Conservation (phyloP, 805 yeast species). For the Pichia manshurica region DNA sequence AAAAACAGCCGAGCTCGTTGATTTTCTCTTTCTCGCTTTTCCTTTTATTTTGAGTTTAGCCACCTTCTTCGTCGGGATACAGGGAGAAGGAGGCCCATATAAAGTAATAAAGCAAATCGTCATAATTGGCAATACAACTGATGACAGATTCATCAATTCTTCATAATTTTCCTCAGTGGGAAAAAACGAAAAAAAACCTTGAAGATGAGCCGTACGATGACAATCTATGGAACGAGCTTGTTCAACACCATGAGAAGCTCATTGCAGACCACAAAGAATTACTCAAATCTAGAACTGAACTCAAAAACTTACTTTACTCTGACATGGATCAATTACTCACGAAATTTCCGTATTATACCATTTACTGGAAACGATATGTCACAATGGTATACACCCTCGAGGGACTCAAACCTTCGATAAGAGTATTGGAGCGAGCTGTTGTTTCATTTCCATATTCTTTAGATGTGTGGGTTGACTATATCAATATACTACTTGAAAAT, state of each 20-base stretch:
- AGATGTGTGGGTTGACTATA: constrained; percentile 66
- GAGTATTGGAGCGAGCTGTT: constrained; percentile 40
- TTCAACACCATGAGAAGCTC: constrained; percentile 22
- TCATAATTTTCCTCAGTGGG: constrained; percentile 28
- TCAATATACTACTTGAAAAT: constrained; percentile 46
- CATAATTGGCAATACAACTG: background rate
- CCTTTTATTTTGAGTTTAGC: background rate
- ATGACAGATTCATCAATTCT: constrained; percentile 8
- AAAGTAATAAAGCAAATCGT: too few relatives aligned
- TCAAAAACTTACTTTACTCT: constrained; percentile 17
- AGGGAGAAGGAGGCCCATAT: too few relatives aligned
- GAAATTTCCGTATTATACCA: constrained; percentile 52
- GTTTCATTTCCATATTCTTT: constrained; percentile 49
- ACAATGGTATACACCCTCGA: constrained; percentile 49
- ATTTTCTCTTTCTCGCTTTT: background rate
- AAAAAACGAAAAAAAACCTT: constrained; percentile 15
- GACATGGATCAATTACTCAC: constrained; percentile 41
- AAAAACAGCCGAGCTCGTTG: background rate
- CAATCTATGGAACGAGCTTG: constrained; percentile 24
- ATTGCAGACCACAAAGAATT: constrained; percentile 19
- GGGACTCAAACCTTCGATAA: constrained; percentile 48
- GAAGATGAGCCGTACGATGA: constrained; percentile 22
- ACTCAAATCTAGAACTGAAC: constrained; percentile 13
- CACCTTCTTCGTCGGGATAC: background rate
- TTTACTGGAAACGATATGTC: constrained; percentile 59